These are phyloP conservation scores for Aspergillus felis DNA, from an alignment of 2,329 filamentous ascomycete genomes.

Conservation along the genomic window DNA sequence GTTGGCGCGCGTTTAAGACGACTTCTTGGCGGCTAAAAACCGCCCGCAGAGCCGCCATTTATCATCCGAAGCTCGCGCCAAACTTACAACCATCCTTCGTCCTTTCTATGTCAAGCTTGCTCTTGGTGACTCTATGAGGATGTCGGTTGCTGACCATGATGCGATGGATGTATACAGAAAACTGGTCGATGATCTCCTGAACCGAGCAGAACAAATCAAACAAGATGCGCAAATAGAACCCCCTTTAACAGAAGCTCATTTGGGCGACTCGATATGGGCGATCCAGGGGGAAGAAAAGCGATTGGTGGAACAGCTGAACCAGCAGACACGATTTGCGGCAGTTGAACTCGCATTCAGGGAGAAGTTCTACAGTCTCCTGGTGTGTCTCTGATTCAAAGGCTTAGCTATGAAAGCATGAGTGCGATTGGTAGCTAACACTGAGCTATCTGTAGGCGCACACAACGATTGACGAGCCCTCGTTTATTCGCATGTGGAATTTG, in stretches of 20 bases:
- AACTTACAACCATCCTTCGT: neutral
- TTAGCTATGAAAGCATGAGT: neutral
- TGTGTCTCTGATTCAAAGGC: constrained; percentile 44
- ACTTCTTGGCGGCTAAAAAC: constrained; percentile 18
- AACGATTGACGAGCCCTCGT: constrained; percentile 70
- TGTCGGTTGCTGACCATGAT: constrained; percentile 31
- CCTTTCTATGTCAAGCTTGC: neutral
- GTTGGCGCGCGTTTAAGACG: constrained; percentile 29
- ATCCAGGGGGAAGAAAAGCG: constrained; percentile 29
- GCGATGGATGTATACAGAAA: constrained; percentile 44
- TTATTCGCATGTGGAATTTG: constrained; percentile 86
- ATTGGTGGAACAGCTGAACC: constrained; percentile 39
- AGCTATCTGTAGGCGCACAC: constrained; percentile 58
- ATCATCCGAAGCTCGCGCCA: constrained; percentile 12
- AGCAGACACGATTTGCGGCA: constrained; percentile 59
- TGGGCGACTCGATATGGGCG: constrained; percentile 37
- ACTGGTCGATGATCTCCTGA: constrained; percentile 57
- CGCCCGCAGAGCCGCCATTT: constrained; percentile 23
- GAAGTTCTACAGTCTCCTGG: constrained; percentile 74
- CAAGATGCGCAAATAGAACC: constrained; percentile 64
- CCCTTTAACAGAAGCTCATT: constrained; percentile 65
- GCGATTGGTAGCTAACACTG: constrained; percentile 9
- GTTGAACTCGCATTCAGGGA: constrained; percentile 81
- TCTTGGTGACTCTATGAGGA: constrained; percentile 14
- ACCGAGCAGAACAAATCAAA: constrained; percentile 58